Evolutionary conservation across 495 filamentous ascomycete genomes (phyloP), one percentile per base, ranked within the genome.

Genomic region (Talaromyces wortmannii): DNA sequence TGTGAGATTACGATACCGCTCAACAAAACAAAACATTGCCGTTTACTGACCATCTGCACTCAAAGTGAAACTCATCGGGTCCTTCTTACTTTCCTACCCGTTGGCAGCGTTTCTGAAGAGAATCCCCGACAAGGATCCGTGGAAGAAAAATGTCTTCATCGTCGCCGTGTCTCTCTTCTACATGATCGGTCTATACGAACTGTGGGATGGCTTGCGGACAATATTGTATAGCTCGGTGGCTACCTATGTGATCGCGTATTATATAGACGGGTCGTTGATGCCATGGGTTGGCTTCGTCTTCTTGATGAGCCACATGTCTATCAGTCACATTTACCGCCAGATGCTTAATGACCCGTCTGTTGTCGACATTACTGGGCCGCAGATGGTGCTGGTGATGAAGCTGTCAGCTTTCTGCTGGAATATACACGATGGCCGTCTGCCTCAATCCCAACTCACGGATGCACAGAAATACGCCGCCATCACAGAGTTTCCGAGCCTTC

Each of bases 341-440:
- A 80, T 85, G 48, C 69, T 76, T 33, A 77, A 87, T 58, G 76
- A 83, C 48, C 80, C 86, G 1, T 70, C 78, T 52, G 67, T 73
- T 7, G 75, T 96, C 43, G 94, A 98, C 68, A 92, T 98, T 60
- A 96, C 92, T 13, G 91, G 91, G 49, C 92, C 94, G 0, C 94
- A 98, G 70, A 98, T 98, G 94, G 94, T 98, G 11, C 67, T 97
- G 58, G 85, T 96, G 52, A 98, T 98, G 92, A 98, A 97, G 72
- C 87, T 97, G n/a, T 87, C 83, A 8, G 84, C 92, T 23, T 98
- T 97, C 67, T 95, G 91, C 75, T 98, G 94, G 94, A 96, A 96
- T 64, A 85, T 97, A 17, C 87, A 91, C 59, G 94, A 98, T 70
- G 94, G 95, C 30, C 81, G 82, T 51, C 72, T 92, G 32, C 85